Evolutionary conservation across 2,329 filamentous ascomycete genomes (phyloP), one percentile per base, ranked within the genome.

Genomic region (Aquanectria penicillioides): DNA sequence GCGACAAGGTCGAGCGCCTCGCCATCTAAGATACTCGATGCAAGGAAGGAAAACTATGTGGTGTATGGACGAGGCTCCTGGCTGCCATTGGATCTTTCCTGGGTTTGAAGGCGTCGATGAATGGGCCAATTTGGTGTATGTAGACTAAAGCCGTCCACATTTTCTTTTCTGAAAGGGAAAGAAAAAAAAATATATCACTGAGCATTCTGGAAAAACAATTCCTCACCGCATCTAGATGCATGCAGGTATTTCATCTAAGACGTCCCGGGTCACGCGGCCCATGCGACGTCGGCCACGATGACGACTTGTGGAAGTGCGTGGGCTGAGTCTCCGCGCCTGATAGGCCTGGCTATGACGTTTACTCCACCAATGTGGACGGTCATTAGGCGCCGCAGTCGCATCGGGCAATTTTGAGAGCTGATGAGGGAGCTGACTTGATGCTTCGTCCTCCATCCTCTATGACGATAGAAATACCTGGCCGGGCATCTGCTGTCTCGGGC

Each of bases 1-100:
- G 94, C 84, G 92, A 96, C 80, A 96, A 97, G 88, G 92, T 98
- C 54, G 94, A 98, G 86, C 87, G 94, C 71, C 86, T 97, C 69
- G 93, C 94, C 83, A 97, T 97, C 81, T 97, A 89, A 86, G 68
- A 61, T 65, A 67, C 66, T 62, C 49, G 49, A 22, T 20, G 17
- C 31, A 34, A 54, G n/a, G 55, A 64, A 59, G 59, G 57, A 66
- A 63, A 56, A 48, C 11, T 41, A 29, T 46, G 47, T 48, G 17
- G 44, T 60, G 38, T 37, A 33, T 44, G 25, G 36, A 31, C 43
- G 23, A 29, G 22, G 28, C 43, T 51, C 38, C 25, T 28, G 37
- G 48, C 18, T 41, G 53, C 13, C 25, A 43, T 66, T 51, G 53
- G 59, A 65, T 62, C 29, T 54, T 38, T 31, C 50, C 54, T 49